These are phyloP conservation scores for Triticum turgidum DNA, from an alignment of 176 grass and related monocot species.

Conservation along the genomic window DNA sequence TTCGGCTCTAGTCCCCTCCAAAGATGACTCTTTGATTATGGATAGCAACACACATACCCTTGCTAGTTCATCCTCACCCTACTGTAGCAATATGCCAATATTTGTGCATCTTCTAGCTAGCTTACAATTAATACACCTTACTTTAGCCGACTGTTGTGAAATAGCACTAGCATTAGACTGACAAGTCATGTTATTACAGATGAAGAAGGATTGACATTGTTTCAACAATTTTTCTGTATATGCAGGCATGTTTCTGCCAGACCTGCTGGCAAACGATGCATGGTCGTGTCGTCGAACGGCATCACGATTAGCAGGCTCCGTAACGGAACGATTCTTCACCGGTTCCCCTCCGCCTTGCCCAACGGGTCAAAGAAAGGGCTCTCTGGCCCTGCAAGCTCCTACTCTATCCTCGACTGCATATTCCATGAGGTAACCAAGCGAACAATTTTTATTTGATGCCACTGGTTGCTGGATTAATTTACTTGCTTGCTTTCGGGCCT, in stretches of 20 bases:
- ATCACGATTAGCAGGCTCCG: constrained; percentile 77
- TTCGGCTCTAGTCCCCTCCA: neutral
- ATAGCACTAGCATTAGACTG: neutral
- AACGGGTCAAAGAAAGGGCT: constrained; percentile 76
- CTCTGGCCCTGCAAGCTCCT: constrained; percentile 77
- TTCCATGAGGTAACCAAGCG: constrained; percentile 71
- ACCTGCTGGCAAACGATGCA: constrained; percentile 74
- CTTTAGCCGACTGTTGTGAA: neutral
- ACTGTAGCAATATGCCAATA: too few species aligned
- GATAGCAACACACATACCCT: neutral
- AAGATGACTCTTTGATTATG: neutral
- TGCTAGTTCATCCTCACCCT: neutral
- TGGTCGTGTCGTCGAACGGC: constrained; percentile 84
- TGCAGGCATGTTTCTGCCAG: constrained; percentile 86
- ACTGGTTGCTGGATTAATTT: neutral
- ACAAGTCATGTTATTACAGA: neutral
- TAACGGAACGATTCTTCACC: constrained; percentile 82
- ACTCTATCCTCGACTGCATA: constrained; percentile 93
- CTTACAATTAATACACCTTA: neutral
- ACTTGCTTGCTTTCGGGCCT: neutral
- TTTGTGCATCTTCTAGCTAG: neutral
- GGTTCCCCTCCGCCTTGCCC: constrained; percentile 85
- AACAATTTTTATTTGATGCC: neutral
- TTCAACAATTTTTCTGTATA: neutral
- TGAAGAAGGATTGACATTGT: neutral